Conservation (phyloP, 1,139 yeast species). For the Zygoascus sp. region DNA sequence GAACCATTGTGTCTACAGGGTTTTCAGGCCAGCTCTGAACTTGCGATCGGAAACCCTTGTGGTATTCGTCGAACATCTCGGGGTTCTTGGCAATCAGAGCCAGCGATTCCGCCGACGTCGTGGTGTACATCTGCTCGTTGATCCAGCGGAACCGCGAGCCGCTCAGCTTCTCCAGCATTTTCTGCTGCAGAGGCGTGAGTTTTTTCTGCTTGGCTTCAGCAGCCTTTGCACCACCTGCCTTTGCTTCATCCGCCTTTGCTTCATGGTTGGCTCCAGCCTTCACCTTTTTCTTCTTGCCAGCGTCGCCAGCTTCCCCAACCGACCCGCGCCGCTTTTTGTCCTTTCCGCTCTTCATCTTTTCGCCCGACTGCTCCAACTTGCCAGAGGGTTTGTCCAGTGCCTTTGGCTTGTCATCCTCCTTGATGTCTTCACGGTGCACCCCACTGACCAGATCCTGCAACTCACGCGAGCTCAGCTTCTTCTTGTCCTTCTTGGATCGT, state of each 20-base stretch:
- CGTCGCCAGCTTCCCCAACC: conserved; percentile 9
- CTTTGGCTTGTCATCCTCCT: neutral
- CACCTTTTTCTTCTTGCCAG: too few relatives aligned
- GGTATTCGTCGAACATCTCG: conserved; percentile 85
- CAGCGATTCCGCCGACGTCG: conserved; percentile 71
- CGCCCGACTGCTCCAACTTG: conserved; percentile 14
- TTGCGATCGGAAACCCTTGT: conserved; percentile 89
- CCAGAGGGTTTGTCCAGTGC: conserved; percentile 10
- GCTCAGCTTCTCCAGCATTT: conserved; percentile 89
- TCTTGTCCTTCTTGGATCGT: conserved; percentile 14
- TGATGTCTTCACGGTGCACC: too few relatives aligned
- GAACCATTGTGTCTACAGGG: conserved; percentile 85
- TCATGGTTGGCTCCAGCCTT: too few relatives aligned
- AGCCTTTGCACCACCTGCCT: too few relatives aligned
- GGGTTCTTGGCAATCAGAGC: conserved; percentile 76
- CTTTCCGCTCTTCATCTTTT: conserved; percentile 24
- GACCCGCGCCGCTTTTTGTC: conserved; percentile 14
- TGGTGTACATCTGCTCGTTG: conserved; percentile 89
- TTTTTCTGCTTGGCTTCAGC: conserved; percentile 33
- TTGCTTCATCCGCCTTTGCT: conserved; percentile 13
- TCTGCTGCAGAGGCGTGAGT: conserved; percentile 86
- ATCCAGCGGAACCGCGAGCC: conserved; percentile 98
- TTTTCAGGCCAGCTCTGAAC: conserved; percentile 98
- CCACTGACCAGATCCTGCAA: conserved; percentile 16
- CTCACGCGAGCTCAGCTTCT: conserved; percentile 13